Evolutionary conservation across 2,329 filamentous ascomycete species (phyloP).

Genomic region (Fusarium fujikuroi): DNA sequence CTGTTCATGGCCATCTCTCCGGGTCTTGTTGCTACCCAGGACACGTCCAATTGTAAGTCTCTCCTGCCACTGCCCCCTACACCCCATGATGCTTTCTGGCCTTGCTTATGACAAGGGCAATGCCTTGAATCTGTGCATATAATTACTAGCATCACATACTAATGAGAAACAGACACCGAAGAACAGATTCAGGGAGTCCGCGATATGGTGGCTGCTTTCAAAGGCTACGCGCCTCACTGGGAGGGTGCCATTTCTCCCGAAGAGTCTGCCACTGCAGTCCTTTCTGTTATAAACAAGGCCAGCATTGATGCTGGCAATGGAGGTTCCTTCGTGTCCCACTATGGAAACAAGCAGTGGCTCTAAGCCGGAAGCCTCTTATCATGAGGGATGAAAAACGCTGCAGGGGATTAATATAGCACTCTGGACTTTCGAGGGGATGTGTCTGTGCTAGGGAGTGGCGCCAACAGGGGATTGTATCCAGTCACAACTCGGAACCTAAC

Average conservation of each 20-base stretch:
- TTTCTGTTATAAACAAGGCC: constrained; percentile 47
- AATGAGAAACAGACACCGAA: constrained; percentile 29
- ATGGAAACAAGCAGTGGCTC: constrained; percentile 45
- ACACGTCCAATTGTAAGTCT: constrained; percentile 41
- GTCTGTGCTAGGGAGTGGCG: neutral
- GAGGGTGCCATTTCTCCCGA: constrained; percentile 48
- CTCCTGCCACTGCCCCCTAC: neutral
- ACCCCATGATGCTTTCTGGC: neutral
- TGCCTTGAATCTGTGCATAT: neutral
- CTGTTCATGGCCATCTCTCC: constrained; percentile 64
- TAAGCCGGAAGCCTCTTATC: rapidly evolving
- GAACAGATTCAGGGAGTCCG: constrained; percentile 42
- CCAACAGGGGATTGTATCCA: too few species aligned
- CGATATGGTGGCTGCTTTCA: constrained; percentile 46
- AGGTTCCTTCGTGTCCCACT: constrained; percentile 65
- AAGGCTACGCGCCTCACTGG: constrained; percentile 54
- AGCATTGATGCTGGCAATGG: constrained; percentile 56
- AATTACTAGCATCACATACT: neutral
- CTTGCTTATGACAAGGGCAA: neutral
- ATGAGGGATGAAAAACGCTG: neutral
- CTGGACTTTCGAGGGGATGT: rapidly evolving
- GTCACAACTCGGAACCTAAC: neutral
- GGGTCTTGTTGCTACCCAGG: constrained; percentile 59
- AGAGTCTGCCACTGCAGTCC: constrained; percentile 48
- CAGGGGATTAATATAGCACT: neutral